These are phyloP conservation scores for Ceratocystis colombiana DNA, from an alignment of 2,329 filamentous ascomycete species.

Conservation along the genomic window DNA sequence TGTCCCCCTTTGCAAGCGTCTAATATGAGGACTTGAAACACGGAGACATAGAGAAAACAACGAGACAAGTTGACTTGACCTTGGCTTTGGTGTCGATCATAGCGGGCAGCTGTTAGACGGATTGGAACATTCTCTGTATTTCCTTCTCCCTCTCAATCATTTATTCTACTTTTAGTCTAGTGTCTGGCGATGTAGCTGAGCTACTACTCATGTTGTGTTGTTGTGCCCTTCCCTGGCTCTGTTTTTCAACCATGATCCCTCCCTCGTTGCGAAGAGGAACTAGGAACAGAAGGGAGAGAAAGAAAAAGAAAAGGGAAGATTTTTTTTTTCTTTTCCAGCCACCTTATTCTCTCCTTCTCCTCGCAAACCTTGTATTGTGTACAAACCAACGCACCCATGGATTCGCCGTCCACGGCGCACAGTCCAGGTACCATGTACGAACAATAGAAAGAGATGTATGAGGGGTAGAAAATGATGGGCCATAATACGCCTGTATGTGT, in stretches of 20 bases:
- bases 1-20: too few relatives aligned
- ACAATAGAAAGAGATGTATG: not conserved
- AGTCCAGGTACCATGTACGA: not conserved
- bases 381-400: not conserved
- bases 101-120: not conserved
- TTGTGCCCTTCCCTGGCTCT: not conserved
- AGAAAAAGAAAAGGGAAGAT: not conserved
- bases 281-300: not conserved
- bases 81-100: not conserved
- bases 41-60: conserved; percentile 3
- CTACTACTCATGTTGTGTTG: not conserved
- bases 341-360: not conserved
- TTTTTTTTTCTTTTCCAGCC: not conserved
- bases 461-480: not conserved
- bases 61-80: not conserved
- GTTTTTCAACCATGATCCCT: not conserved
- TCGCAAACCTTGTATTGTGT: not conserved
- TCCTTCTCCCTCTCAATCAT: too few relatives aligned
- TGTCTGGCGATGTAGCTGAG: too few relatives aligned
- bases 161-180: not conserved
- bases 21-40: conserved; percentile 2
- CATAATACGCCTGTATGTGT: too few relatives aligned
- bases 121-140: not conserved
- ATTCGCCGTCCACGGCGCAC: not conserved
- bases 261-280: not conserved